Evolutionary conservation across 2,329 filamentous ascomycete genomes (phyloP), one percentile per base, ranked within the genome.

Genomic region (Aspergillus phoenicis): DNA sequence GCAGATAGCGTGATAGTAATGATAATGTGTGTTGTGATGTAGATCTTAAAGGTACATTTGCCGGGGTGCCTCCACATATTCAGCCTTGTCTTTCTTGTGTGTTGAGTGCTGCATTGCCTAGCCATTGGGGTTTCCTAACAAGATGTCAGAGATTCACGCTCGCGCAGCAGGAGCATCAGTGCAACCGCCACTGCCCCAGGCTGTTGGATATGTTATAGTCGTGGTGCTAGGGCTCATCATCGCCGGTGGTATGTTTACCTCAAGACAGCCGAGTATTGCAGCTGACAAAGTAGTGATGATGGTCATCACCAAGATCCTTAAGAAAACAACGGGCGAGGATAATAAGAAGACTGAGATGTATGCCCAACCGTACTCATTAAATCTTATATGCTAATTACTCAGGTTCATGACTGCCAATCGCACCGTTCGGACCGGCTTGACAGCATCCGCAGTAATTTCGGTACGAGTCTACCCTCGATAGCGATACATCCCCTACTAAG

Each of bases 331-430:
- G 0, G 80, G 80, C 1, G 82, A 85, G 62, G 82, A 84, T 52
- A 84, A 83, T 57, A 75, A 76, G 22, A 83, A 80, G 20, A 84
- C 81, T 0, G 83, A 85, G 68, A 85, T 83, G 81, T 77, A 69
- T 17, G 57, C 4, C 8, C 20, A 20, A 20, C 20, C 20, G 20
- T 0, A 20, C 20, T 20, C 2, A 20, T 20, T 1, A 2, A 0
- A 20, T 20, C 0, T 20, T 2, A 20, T 0, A 20, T 41, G 26
- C 53, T 43, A 1, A 52, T 13, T 2, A 5, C 17, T 2, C 52
- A 78, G 76, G 76, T 84, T 84, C 66, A 84, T 84, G 78, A 82
- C 81, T 0, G 83, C 83, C 2, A 84, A 85, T 57, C 78, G 82
- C 4, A 78, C 74, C 8, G 81, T 85, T 0, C 77, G 80, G 1